phyloP scores from a whole-genome alignment of 2,329 filamentous ascomycete genomes.

The Cytospora piceicola region DNA sequence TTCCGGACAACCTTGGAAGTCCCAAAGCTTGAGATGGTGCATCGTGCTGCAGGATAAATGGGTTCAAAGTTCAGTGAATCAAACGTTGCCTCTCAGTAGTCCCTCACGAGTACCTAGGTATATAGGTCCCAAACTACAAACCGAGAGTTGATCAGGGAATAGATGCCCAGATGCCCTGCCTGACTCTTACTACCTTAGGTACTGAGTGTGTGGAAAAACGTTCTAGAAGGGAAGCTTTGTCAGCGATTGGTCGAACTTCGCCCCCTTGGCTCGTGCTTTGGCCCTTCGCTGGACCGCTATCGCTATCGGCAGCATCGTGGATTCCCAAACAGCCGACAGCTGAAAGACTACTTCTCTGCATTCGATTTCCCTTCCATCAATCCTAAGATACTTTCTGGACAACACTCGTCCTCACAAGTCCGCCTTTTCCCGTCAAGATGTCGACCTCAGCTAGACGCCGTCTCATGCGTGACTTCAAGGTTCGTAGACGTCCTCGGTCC shows the following conservation, averaged over 20 bases:
- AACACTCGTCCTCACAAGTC: not conserved
- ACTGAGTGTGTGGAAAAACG: not conserved
- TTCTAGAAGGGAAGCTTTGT: constrained; percentile 5
- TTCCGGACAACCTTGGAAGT: constrained; percentile 6
- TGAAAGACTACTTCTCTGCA: not conserved
- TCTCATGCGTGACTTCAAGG: constrained; percentile 99
- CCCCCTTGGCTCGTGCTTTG: constrained; percentile 1
- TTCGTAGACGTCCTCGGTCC: constrained; percentile 42
- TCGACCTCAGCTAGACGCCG: constrained; percentile 94
- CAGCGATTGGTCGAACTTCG: not conserved
- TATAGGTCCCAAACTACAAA: not conserved
- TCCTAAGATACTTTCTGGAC: not conserved
- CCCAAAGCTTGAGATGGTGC: not conserved
- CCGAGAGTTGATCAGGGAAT: not conserved
- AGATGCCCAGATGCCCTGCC: no score
- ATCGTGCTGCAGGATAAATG: not conserved
- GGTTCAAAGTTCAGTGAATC: not conserved
- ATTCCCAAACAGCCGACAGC: constrained; percentile 5
- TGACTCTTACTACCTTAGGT: no score
- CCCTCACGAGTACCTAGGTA: not conserved
- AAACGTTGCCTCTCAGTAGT: no score
- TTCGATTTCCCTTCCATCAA: not conserved
- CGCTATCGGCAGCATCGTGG: constrained; percentile 23
- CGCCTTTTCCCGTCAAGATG: constrained; percentile 45
- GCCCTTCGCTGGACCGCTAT: constrained; percentile 3